These are phyloP conservation scores for Xylona heveae DNA, from an alignment of 495 filamentous ascomycete species.

Conservation along the genomic window DNA sequence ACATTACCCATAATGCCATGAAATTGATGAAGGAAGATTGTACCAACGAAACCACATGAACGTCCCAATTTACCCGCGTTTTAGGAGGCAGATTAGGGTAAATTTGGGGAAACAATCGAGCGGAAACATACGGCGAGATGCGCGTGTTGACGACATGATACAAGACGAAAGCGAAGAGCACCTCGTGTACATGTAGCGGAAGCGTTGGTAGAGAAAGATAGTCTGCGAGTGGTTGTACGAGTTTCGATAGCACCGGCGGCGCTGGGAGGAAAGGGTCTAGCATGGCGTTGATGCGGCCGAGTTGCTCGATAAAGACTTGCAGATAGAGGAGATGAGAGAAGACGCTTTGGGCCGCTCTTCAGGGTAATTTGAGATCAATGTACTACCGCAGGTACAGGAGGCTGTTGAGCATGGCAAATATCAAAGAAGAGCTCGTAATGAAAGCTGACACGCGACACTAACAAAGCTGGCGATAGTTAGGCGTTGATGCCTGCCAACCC, in stretches of 20 bases:
- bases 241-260: constrained; percentile 26
- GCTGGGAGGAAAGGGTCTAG: constrained; percentile 48
- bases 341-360: no score
- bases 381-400: no score
- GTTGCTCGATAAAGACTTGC: no score
- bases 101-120: constrained; percentile 39
- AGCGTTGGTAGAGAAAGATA: constrained; percentile 43
- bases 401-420: no score
- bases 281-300: constrained; percentile 20
- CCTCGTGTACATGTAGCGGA: constrained; percentile 73
- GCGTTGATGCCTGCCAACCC: no score
- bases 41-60: constrained; percentile 83
- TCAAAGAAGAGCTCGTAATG: no score
- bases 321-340: no score
- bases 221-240: constrained; percentile 35
- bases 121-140: constrained; percentile 56
- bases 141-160: constrained; percentile 59
- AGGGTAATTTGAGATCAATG: no score
- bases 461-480: no score
- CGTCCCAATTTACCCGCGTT: constrained; percentile 83
- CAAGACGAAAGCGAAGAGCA: constrained; percentile 45
- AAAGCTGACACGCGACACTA: no score
- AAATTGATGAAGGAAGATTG: constrained; percentile 64
- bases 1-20: constrained; percentile 69
- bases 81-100: constrained; percentile 45